Conservation (phyloP, 352 stramenopile species). For the Phytopythium chamaehyphon region DNA sequence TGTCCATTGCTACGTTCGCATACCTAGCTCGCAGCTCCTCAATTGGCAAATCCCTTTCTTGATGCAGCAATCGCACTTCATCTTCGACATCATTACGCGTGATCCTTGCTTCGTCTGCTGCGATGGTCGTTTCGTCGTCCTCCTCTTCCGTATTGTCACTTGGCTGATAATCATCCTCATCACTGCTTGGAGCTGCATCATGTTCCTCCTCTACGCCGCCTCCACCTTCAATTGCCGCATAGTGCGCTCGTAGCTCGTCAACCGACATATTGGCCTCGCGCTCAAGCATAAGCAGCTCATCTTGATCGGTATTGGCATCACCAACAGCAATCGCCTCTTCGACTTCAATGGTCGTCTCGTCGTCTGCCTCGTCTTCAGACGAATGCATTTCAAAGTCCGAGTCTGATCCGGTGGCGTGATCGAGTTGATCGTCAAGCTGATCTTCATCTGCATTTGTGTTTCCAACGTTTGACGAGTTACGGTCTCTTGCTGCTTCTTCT, state of each 20-base stretch:
- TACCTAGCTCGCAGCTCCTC: constrained; percentile 73
- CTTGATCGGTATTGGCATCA: constrained; percentile 6
- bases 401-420: constrained; percentile 11
- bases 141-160: constrained; percentile 21
- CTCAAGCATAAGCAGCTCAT: constrained; percentile 66
- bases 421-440: constrained; percentile 10
- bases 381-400: constrained; percentile 12
- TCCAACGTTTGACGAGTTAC: not conserved
- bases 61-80: constrained; percentile 85
- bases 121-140: constrained; percentile 91
- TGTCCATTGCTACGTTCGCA: constrained; percentile 14
- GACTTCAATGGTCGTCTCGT: constrained; percentile 35
- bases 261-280: constrained; percentile 77
- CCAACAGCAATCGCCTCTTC: constrained; percentile 10
- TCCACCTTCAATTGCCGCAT: constrained; percentile 17
- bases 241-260: constrained; percentile 75
- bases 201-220: constrained; percentile 1
- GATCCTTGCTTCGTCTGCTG: constrained; percentile 59
- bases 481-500: constrained; percentile 6
- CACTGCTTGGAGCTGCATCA: constrained; percentile 10
- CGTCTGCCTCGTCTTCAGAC: constrained; percentile 43
- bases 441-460: constrained; percentile 10
- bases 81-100: constrained; percentile 34
- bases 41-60: constrained; percentile 90
- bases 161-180: constrained; percentile 39